A percentile compares a stretch with the other conserved stretches of the same genome.
phyloP scores from a whole-genome alignment of 2,329 filamentous ascomycete species.

The Apiospora pterosperma region DNA sequence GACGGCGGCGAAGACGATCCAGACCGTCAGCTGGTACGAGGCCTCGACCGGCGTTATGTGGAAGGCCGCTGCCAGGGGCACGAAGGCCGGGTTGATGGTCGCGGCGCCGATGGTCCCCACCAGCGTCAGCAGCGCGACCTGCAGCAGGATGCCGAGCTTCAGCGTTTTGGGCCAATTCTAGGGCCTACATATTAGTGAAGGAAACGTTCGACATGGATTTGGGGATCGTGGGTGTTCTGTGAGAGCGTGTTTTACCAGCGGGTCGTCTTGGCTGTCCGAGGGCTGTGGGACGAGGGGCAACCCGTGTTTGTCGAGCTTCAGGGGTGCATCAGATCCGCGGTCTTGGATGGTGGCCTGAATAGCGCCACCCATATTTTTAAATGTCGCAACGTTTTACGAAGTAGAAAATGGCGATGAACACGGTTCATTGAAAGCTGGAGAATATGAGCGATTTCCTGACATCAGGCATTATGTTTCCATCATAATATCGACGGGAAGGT shows the following conservation, averaged over 20 bases:
- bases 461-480: too few relatives aligned
- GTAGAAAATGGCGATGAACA: too few relatives aligned
- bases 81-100: constrained; percentile 29
- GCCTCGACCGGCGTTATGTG: constrained; percentile 26
- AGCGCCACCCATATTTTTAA: too few relatives aligned
- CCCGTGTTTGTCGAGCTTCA: constrained; percentile 6
- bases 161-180: neutral
- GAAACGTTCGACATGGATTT: neutral
- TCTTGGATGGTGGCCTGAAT: too few relatives aligned
- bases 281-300: constrained; percentile 3
- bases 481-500: too few relatives aligned
- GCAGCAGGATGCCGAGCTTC: constrained; percentile 12
- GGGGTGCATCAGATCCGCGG: neutral
- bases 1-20: constrained; percentile 29
- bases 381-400: too few relatives aligned
- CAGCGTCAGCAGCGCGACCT: constrained; percentile 28
- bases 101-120: constrained; percentile 25
- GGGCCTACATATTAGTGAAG: too few relatives aligned
- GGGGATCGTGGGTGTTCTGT: too few relatives aligned
- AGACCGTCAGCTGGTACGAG: constrained; percentile 29
- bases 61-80: constrained; percentile 25
- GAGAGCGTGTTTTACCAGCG: neutral
- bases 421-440: too few relatives aligned
- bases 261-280: constrained; percentile 2
- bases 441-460: too few relatives aligned